These are phyloP conservation scores for Geotrichum carabidarum DNA, from an alignment of 1,139 yeast species.

Conservation along the genomic window DNA sequence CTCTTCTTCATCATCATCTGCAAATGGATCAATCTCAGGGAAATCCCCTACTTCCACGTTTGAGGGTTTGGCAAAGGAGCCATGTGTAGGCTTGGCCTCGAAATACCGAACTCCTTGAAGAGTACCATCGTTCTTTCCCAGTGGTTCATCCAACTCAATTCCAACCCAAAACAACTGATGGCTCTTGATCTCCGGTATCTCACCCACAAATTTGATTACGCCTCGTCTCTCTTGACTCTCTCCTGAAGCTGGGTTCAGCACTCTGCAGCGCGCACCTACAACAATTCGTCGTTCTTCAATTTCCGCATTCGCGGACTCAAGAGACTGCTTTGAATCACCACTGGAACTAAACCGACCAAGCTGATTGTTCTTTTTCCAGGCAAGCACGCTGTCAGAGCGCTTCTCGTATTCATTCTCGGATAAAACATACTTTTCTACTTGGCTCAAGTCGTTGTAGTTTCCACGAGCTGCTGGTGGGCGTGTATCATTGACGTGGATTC, in stretches of 20 bases:
- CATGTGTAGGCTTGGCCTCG: constrained; percentile 48
- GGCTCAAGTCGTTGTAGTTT: constrained; percentile 36
- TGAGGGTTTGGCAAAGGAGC: constrained; percentile 43
- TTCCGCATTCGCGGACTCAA: constrained; percentile 24
- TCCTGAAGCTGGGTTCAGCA: constrained; percentile 37
- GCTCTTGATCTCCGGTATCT: constrained; percentile 50
- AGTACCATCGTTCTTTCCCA: constrained; percentile 78
- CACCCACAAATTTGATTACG: constrained; percentile 60
- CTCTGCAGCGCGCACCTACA: constrained; percentile 38
- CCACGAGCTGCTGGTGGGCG: constrained; percentile 37
- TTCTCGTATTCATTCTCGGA: constrained; percentile 64
- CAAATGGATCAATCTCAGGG: constrained; percentile 29
- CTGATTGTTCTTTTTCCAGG: constrained; percentile 65
- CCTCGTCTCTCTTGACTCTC: constrained; percentile 54
- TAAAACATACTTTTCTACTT: constrained; percentile 47
- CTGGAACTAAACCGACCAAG: constrained; percentile 70
- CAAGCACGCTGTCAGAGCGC: constrained; percentile 57
- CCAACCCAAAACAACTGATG: constrained; percentile 59
- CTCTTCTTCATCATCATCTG: constrained; percentile 30
- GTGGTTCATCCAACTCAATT: constrained; percentile 55
- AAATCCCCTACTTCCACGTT: constrained; percentile 39
- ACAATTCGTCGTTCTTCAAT: constrained; percentile 37
- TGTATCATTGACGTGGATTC: constrained; percentile 37
- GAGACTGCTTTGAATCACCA: constrained; percentile 30
- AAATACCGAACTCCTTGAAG: constrained; percentile 64